A percentile compares a stretch with the other conserved stretches of the same genome.
phyloP scores from a whole-genome alignment of 371 early-diverging fungal genomes.

The Mitosporidium daphniae region DNA sequence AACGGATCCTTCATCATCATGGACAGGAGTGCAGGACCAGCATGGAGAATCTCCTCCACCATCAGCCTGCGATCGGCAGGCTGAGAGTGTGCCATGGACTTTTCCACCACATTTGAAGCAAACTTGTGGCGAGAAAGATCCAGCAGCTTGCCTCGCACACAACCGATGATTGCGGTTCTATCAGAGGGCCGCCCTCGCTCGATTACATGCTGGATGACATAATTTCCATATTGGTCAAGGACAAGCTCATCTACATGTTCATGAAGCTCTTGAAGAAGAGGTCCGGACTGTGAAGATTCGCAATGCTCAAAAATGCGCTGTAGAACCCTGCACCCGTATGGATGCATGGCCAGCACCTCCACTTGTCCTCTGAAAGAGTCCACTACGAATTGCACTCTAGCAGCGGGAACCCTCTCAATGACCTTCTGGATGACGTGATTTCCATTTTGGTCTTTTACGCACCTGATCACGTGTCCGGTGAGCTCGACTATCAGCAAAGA shows the following conservation, averaged over 20 bases:
- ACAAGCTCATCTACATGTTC: constrained; percentile 48
- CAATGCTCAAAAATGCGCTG: constrained; percentile 97
- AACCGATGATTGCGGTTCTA: constrained; percentile 37
- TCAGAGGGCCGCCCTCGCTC: constrained; percentile 55
- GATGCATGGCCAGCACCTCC: constrained; percentile 71
- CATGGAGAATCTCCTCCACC: constrained; percentile 35
- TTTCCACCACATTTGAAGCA: constrained; percentile 92
- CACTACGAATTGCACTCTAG: constrained; percentile 68
- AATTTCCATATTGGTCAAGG: constrained; percentile 98
- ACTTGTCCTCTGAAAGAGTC: constrained; percentile 85
- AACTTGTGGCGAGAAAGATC: constrained; percentile 84
- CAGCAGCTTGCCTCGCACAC: constrained; percentile 52
- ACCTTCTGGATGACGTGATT: constrained; percentile 99
- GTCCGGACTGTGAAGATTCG: constrained; percentile 36
- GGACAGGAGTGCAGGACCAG: constrained; percentile 24
- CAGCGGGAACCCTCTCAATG: constrained; percentile 71
- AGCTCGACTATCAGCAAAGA: constrained; percentile 51
- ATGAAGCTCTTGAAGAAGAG: constrained; percentile 47
- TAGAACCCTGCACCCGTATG: constrained; percentile 96
- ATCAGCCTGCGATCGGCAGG: constrained; percentile 25
- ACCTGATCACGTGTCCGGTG: constrained; percentile 62
- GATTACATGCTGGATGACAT: constrained; percentile 94
- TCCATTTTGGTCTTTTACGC: constrained; percentile 97
- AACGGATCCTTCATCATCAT: constrained; percentile 94
- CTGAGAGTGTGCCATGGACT: constrained; percentile 41